A percentile compares a stretch with the other conserved stretches of the same genome.
Conservation (phyloP, 2,329 filamentous ascomycete species). For the Penicillium verrucosum region DNA sequence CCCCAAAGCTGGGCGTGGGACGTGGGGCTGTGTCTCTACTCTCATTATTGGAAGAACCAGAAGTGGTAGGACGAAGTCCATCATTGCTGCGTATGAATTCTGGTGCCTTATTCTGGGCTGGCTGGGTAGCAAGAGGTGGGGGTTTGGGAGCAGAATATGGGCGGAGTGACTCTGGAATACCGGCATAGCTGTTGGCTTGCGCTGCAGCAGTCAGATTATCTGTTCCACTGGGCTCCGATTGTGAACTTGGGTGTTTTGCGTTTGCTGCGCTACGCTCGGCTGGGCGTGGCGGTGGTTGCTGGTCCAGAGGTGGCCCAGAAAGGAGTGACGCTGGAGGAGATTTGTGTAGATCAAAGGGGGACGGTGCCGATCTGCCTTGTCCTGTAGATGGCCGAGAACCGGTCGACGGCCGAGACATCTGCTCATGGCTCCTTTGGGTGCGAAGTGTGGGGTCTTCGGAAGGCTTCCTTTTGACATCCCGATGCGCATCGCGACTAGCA, state of each 20-base stretch:
- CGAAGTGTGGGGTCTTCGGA: constrained; percentile 39
- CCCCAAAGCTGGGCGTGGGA: constrained; percentile 27
- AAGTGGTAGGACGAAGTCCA: constrained; percentile 29
- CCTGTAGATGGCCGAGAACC: constrained; percentile 23
- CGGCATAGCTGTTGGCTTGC: constrained; percentile 20
- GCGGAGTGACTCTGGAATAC: constrained; percentile 22
- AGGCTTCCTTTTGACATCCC: constrained; percentile 30
- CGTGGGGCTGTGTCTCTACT: constrained; percentile 18
- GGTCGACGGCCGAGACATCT: constrained; percentile 37
- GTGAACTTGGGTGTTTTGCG: background rate
- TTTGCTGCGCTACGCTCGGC: constrained; percentile 24
- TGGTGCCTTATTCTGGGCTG: constrained; percentile 10
- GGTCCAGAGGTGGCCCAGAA: constrained; percentile 23
- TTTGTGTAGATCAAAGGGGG: constrained; percentile 25
- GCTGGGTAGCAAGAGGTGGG: constrained; percentile 11
- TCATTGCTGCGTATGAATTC: constrained; percentile 27
- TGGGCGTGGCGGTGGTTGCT: constrained; percentile 27
- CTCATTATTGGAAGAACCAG: constrained; percentile 27
- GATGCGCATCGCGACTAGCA: constrained; percentile 38
- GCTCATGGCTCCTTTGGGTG: constrained; percentile 40
- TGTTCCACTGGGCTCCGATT: constrained; percentile 24
- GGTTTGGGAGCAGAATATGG: constrained; percentile 23
- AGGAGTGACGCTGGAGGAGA: constrained; percentile 14
- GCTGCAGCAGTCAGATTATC: constrained; percentile 18
- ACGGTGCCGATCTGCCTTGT: constrained; percentile 27